phyloP scores from a whole-genome alignment of 2,329 filamentous ascomycete genomes.

The Alternaria atra region DNA sequence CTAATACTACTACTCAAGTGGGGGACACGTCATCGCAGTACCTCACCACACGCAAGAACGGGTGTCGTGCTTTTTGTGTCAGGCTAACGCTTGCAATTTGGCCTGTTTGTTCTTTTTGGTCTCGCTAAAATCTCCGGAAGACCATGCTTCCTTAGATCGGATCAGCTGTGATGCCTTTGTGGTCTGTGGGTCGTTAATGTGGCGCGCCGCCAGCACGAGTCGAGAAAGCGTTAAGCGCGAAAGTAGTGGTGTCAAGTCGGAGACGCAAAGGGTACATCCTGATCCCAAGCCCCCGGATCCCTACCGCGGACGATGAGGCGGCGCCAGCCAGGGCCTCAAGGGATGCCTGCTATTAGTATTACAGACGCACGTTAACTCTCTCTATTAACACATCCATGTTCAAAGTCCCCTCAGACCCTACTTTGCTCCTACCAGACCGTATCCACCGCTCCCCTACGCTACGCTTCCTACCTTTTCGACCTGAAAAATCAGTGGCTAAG shows the following conservation, averaged over 20 bases:
- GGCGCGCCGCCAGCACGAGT: conserved; percentile 49
- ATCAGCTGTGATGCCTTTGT: conserved; percentile 41
- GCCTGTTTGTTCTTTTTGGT: conserved; percentile 35
- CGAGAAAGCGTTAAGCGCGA: conserved; percentile 42
- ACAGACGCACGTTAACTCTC: conserved; percentile 44
- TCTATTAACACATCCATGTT: conserved; percentile 44
- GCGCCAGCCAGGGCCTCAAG: conserved; percentile 33
- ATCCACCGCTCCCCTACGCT: conserved; percentile 40
- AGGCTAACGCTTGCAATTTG: conserved; percentile 38
- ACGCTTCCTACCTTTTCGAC: conserved; percentile 36
- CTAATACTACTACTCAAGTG: conserved; percentile 16
- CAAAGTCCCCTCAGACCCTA: conserved; percentile 40
- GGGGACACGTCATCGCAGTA: conserved; percentile 44
- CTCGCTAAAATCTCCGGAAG: conserved; percentile 41
- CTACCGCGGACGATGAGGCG: conserved; percentile 46
- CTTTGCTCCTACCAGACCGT: conserved; percentile 46
- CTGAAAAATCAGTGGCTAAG: conserved; percentile 48
- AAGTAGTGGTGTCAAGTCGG: conserved; percentile 44
- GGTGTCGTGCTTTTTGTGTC: conserved; percentile 42
- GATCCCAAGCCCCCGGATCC: conserved; percentile 48
- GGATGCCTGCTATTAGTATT: conserved; percentile 46
- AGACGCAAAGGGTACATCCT: conserved; percentile 41
- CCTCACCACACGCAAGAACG: conserved; percentile 23
- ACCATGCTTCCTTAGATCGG: conserved; percentile 40
- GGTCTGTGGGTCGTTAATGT: conserved; percentile 49